These are phyloP conservation scores for Cadophora sp. DNA, from an alignment of 2,329 filamentous ascomycete genomes.

Conservation along the genomic window DNA sequence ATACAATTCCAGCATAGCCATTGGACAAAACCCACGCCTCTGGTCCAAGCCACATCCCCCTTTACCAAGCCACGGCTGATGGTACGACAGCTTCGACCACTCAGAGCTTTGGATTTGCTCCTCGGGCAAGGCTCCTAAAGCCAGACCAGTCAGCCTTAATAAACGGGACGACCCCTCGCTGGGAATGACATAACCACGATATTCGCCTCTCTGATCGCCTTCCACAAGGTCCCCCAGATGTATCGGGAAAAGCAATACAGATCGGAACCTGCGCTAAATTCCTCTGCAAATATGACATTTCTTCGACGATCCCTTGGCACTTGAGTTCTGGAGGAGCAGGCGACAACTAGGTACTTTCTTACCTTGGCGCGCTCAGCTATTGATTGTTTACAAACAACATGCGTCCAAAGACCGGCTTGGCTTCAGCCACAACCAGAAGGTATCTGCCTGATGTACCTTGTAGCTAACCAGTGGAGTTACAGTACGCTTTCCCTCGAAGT, in stretches of 20 bases:
- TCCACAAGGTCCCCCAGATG: not conserved
- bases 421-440: not conserved
- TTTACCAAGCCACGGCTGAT: slow-evolving; percentile 3
- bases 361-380: no score
- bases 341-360: no score
- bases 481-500: not conserved
- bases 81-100: not conserved
- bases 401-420: no score
- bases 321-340: no score
- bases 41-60: not conserved
- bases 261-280: not conserved
- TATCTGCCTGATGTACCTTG: not conserved
- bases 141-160: not conserved
- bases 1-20: not conserved
- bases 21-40: slow-evolving; percentile 5
- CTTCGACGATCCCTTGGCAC: no score
- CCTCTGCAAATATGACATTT: no score
- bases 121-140: not conserved
- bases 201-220: not conserved
- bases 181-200: not conserved
- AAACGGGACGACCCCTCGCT: slow-evolving; percentile 3
- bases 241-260: not conserved
- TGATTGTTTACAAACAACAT: no score
- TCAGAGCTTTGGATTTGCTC: not conserved
- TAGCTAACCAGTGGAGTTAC: not conserved